These are phyloP conservation scores for Rubroboletus satanas DNA, from an alignment of 768 basidiomycete species.

Conservation along the genomic window DNA sequence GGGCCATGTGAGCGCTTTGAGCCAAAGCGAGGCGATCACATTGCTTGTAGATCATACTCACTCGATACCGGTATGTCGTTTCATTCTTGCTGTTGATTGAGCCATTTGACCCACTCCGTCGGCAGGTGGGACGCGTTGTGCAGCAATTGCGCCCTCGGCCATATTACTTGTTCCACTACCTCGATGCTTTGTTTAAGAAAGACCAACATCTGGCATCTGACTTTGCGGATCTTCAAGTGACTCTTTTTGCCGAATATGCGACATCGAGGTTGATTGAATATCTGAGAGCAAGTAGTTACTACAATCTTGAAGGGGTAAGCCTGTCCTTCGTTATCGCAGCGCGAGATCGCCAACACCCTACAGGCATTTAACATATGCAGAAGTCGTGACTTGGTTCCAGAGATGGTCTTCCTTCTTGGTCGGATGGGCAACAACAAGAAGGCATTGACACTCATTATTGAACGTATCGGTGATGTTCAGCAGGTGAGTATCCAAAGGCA, in stretches of 20 bases:
- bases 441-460: conserved; percentile 91
- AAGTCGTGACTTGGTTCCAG: conserved; percentile 80
- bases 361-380: conserved; percentile 87
- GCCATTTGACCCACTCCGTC: not conserved
- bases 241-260: conserved; percentile 88
- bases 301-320: conserved; percentile 77
- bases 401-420: conserved; percentile 97
- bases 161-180: conserved; percentile 86
- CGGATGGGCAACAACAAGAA: conserved; percentile 98
- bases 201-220: conserved; percentile 76
- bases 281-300: conserved; percentile 85
- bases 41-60: conserved; percentile 92
- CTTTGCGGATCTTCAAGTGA: conserved; percentile 86
- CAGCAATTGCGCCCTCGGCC: conserved; percentile 75
- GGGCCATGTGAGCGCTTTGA: conserved; percentile 37
- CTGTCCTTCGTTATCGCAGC: not conserved
- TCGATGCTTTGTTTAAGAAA: conserved; percentile 84
- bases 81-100: not conserved
- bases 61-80: conserved; percentile 78
- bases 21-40: conserved; percentile 73
- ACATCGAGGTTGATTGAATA: conserved; percentile 81
- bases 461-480: conserved; percentile 88
- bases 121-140: conserved; percentile 81
- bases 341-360: not conserved
- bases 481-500: conserved; percentile 45